Percentiles rank a stretch among this genome's conserved stretches.
Conservation (phyloP, 2,329 filamentous ascomycete genomes). For the Blumeriella jaapii region DNA sequence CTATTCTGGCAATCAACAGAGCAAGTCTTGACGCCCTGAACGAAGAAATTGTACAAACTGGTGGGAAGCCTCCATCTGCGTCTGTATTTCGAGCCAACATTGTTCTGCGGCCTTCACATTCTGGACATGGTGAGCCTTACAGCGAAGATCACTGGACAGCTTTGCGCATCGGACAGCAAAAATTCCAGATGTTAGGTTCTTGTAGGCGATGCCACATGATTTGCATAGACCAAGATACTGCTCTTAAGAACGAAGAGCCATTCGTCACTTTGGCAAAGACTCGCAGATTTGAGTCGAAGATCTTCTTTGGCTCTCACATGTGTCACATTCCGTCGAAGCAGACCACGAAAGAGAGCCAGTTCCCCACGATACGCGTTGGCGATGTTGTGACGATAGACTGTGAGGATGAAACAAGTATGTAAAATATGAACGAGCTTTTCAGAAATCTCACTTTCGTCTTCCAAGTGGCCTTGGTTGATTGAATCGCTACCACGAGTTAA, state of each 20-base stretch:
- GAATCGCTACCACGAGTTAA: no score
- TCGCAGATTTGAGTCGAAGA: slow-evolving; percentile 68
- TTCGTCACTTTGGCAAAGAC: slow-evolving; percentile 84
- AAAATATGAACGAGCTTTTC: not conserved
- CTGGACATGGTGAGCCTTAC: slow-evolving; percentile 43
- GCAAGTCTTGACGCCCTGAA: slow-evolving; percentile 75
- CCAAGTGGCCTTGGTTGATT: no score
- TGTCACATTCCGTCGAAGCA: slow-evolving; percentile 31
- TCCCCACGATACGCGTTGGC: slow-evolving; percentile 39
- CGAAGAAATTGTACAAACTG: slow-evolving; percentile 49
- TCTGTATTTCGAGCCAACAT: slow-evolving; percentile 86
- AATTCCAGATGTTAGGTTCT: slow-evolving; percentile 64
- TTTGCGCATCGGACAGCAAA: slow-evolving; percentile 51
- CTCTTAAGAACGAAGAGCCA: slow-evolving; percentile 67
- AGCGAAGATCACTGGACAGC: slow-evolving; percentile 68
- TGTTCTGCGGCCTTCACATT: slow-evolving; percentile 45
- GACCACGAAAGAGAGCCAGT: slow-evolving; percentile 18
- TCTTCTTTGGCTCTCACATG: slow-evolving; percentile 83
- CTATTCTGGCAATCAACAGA: slow-evolving; percentile 73
- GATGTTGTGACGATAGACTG: slow-evolving; percentile 27
- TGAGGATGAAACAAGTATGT: not conserved
- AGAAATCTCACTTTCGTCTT: not conserved
- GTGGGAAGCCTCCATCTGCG: slow-evolving; percentile 53
- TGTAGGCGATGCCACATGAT: slow-evolving; percentile 95
- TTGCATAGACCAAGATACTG: slow-evolving; percentile 79